A percentile compares a stretch with the other conserved stretches of the same genome.
Conservation (phyloP, 495 filamentous ascomycete species). For the Pseudomonodictys pantanalensis region DNA sequence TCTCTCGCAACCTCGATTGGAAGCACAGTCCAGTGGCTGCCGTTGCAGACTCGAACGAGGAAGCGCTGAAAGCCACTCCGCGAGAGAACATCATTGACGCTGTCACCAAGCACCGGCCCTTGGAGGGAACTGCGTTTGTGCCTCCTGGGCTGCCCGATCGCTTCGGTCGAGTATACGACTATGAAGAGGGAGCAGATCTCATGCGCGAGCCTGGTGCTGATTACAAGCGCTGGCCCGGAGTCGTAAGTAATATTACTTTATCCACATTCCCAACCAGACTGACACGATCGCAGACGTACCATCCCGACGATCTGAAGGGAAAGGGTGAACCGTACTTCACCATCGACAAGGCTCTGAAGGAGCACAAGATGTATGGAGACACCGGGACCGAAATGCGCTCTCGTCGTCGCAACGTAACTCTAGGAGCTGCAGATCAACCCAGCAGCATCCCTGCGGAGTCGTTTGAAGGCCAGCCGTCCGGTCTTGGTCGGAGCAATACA, state of each 20-base stretch:
- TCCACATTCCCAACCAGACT: background rate
- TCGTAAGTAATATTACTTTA: slow-evolving; percentile 51
- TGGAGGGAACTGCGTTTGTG: slow-evolving; percentile 76
- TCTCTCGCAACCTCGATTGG: slow-evolving; percentile 64
- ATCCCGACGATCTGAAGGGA: slow-evolving; percentile 68
- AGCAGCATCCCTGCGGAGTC: background rate
- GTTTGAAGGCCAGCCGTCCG: background rate
- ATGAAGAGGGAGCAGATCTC: slow-evolving; percentile 82
- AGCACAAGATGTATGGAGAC: slow-evolving; percentile 42
- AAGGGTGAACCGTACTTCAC: slow-evolving; percentile 76
- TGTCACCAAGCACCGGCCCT: slow-evolving; percentile 69
- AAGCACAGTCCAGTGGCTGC: slow-evolving; percentile 72
- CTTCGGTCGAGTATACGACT: slow-evolving; percentile 67
- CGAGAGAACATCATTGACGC: slow-evolving; percentile 73
- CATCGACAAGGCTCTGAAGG: slow-evolving; percentile 61
- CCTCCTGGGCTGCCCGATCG: slow-evolving; percentile 68
- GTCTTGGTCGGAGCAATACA: slow-evolving; percentile 24
- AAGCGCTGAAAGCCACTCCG: slow-evolving; percentile 81
- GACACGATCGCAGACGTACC: slow-evolving; percentile 55
- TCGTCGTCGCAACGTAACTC: slow-evolving; percentile 32
- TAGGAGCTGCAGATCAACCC: slow-evolving; percentile 17
- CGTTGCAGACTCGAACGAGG: slow-evolving; percentile 65
- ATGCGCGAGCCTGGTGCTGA: slow-evolving; percentile 65
- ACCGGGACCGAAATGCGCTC: slow-evolving; percentile 39
- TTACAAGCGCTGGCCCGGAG: slow-evolving; percentile 64